A percentile compares a stretch with the other conserved stretches of the same genome.
Conservation (phyloP, 768 basidiomycete species). For the Gautieria morchelliformis region DNA sequence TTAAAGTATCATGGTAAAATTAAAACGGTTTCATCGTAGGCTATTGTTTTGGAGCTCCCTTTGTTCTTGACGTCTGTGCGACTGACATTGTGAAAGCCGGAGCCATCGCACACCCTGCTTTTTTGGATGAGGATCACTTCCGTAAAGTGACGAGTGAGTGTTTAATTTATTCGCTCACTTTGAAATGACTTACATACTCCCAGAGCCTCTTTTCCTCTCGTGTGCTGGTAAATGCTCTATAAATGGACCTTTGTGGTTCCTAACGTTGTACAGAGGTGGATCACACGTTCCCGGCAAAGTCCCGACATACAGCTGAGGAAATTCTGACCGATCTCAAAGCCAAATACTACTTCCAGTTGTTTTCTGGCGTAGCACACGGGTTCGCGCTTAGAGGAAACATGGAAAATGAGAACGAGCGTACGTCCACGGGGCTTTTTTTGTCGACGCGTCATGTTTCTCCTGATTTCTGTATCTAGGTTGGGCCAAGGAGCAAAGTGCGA, state of each 20-base stretch:
- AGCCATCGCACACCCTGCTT: conserved; percentile 17
- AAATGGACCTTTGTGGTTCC: not conserved
- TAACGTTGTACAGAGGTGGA: conserved; percentile 37
- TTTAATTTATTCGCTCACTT: not conserved
- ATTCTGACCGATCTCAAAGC: conserved; percentile 41
- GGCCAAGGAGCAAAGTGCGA: conserved; percentile 51
- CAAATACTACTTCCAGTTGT: conserved; percentile 48
- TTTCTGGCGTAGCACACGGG: conserved; percentile 35
- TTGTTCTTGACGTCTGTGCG: conserved; percentile 14
- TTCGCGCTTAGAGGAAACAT: conserved; percentile 26
- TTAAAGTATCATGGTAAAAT: not conserved
- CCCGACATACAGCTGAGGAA: conserved; percentile 47
- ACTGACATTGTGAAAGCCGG: conserved; percentile 8
- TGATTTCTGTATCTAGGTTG: conserved; percentile 30
- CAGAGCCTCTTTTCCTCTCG: conserved; percentile 15
- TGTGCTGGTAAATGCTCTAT: conserved; percentile 7
- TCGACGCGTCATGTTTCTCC: not conserved
- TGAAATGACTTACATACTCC: not conserved
- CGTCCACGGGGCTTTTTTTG: not conserved
- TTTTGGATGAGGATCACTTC: conserved; percentile 14
- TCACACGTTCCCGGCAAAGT: conserved; percentile 39
- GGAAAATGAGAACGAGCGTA: conserved; percentile 26
- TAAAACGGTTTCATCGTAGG: conserved; percentile 1
- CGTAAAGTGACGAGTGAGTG: conserved; percentile 10
- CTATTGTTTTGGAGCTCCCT: conserved; percentile 20